A percentile compares a stretch with the other conserved stretches of the same genome.
phyloP scores from a whole-genome alignment of 306 rosid genomes.

The Cicer yamashitae region DNA sequence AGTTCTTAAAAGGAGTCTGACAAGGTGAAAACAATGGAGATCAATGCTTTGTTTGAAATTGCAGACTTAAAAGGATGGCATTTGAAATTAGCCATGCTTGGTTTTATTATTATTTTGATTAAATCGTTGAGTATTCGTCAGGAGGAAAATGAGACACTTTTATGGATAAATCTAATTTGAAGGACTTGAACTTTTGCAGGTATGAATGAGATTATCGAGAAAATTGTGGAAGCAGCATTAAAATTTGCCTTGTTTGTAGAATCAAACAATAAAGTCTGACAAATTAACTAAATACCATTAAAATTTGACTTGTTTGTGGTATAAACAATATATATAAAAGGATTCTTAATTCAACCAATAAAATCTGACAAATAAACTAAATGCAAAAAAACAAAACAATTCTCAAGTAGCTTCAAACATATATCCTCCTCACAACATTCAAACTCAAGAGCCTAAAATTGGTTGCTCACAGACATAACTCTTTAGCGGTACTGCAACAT shows the following conservation, averaged over 20 bases:
- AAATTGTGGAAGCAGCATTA: slow-evolving; percentile 3
- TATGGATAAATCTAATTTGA: no score
- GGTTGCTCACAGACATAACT: neutral
- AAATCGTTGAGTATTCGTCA: neutral
- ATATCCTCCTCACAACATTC: slow-evolving; percentile 33
- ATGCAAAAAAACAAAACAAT: slow-evolving; percentile 27
- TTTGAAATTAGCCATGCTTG: neutral
- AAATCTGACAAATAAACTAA: slow-evolving; percentile 43
- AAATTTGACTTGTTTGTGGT: neutral
- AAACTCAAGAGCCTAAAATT: slow-evolving; percentile 17
- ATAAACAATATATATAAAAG: slow-evolving; percentile 29
- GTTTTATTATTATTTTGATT: no score
- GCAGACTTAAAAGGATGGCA: slow-evolving; percentile 31
- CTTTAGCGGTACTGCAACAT: slow-evolving; percentile 77
- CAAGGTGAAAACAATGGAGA: slow-evolving; percentile 21
- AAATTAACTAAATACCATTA: no score
- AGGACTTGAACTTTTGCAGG: slow-evolving; percentile 2
- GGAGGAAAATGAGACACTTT: no score
- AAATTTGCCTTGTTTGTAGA: no score
- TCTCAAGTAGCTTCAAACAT: slow-evolving; percentile 41
- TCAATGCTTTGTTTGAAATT: neutral
- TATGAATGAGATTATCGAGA: slow-evolving; percentile 1
- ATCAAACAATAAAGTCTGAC: no score
- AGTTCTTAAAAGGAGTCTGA: neutral
- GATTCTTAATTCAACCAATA: slow-evolving; percentile 27